Evolutionary conservation across 805 yeast species (phyloP), one percentile per base, ranked within the genome.

Genomic region (Ogataea henricii): DNA sequence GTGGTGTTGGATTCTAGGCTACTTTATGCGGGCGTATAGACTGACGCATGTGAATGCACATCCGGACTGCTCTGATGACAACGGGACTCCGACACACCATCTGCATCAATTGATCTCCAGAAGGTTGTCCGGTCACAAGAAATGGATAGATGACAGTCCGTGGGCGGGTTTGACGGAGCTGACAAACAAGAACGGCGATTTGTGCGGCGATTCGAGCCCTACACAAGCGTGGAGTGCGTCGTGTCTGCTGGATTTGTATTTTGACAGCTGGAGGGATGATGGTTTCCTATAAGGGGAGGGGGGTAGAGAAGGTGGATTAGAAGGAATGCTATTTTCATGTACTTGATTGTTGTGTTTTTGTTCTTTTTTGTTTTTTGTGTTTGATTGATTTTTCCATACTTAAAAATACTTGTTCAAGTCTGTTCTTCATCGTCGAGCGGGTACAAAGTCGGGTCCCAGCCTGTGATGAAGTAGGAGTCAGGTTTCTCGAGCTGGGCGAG

Each of bases 191-290:
- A 83, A 86, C 58, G 98, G 98, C 2, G 83, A 72, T 25, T 58
- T 82, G 8, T 92, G 99, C 64, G 60, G 64, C 14, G 98, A 94
- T 65, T 88, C 96, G 1, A 87, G 96, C 54, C 97, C 97, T 2
- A 85, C 97, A 0, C 99, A 92, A 65, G 97, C 98, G 0, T 92
- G 99, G 99, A 88, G 96, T 63, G 71, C 92, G 0, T 84, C 94
- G 2, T 88, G 97, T 59, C 67, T 94, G 48, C 66, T 92, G 26
- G 98, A 92, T 64, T 69, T 92, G 45, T 87, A 81, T 64, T 75
- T 77, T 53, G 96, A 89, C 59, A 64, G 80, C 21, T 81, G 81
- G 79, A 40, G 16, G 5, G 55, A 37, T 34, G 65, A 62, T n/a
- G n/a, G n/a, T n/a, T n/a, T n/a, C n/a, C n/a, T n/a, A n/a, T n/a